A percentile compares a stretch with the other conserved stretches of the same genome.
Evolutionary conservation across 345 rosid species (phyloP).

Genomic region (Eucalyptus tenuipes): DNA sequence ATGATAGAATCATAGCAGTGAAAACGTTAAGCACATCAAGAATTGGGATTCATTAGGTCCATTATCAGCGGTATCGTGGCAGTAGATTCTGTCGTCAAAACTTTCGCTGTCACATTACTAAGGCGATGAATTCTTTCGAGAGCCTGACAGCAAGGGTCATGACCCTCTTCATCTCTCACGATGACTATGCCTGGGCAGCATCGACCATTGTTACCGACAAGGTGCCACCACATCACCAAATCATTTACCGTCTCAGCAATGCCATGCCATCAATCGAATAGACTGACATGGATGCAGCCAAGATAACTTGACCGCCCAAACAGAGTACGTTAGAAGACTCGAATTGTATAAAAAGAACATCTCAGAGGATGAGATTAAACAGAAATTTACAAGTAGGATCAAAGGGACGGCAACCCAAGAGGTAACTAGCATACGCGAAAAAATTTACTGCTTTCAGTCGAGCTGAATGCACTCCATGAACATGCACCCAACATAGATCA

Average conservation of each 20-base stretch:
- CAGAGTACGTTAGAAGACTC: not conserved
- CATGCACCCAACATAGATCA: not conserved
- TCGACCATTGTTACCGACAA: not conserved
- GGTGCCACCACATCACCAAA: not conserved
- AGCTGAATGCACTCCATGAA: not conserved
- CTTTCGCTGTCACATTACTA: not conserved
- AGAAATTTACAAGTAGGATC: not conserved
- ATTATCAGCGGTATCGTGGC: not conserved
- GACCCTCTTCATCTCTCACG: not conserved
- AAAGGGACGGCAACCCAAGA: not conserved
- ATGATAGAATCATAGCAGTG: not conserved
- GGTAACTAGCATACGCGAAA: not conserved
- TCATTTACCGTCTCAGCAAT: not conserved
- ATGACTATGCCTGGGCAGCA: accelerated
- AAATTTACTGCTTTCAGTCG: not conserved
- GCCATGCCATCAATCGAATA: not conserved
- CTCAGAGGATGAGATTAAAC: not conserved
- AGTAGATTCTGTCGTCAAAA: not conserved
- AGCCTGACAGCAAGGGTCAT: not conserved
- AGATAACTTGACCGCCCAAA: not conserved
- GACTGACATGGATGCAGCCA: not conserved
- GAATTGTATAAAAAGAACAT: not conserved
- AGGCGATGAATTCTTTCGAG: not conserved
- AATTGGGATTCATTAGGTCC: not conserved
- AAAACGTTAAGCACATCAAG: not conserved